These are phyloP conservation scores for Aspergillus ostianus DNA, from an alignment of 495 filamentous ascomycete genomes.

Conservation along the genomic window DNA sequence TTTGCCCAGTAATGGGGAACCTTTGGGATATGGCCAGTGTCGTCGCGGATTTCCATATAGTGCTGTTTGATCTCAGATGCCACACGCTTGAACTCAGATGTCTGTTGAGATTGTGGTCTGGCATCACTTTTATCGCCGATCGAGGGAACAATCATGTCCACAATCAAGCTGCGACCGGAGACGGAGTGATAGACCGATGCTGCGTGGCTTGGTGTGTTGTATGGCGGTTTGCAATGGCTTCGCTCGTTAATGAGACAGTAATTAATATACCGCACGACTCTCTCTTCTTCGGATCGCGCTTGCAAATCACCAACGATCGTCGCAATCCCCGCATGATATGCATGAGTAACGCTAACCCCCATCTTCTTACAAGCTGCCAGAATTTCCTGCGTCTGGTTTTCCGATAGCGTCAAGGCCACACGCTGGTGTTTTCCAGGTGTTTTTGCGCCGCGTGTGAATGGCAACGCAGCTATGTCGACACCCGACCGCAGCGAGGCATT, in stretches of 20 bases:
- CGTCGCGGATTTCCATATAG: constrained; percentile 25
- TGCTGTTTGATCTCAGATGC: constrained; percentile 23
- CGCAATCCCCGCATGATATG: constrained; percentile 28
- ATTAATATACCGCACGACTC: constrained; percentile 25
- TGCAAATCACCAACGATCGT: constrained; percentile 22
- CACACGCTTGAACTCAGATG: constrained; percentile 12
- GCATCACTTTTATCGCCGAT: neutral
- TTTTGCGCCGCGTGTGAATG: constrained; percentile 6
- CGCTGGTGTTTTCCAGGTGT: constrained; percentile 26
- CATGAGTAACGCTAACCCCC: constrained; percentile 24
- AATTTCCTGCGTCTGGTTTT: constrained; percentile 14
- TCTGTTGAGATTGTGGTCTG: neutral
- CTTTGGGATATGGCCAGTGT: constrained; percentile 24
- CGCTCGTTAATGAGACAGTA: constrained; percentile 29
- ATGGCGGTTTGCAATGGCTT: constrained; percentile 19
- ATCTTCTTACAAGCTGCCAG: constrained; percentile 15
- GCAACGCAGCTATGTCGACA: constrained; percentile 21
- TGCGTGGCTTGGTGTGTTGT: constrained; percentile 19
- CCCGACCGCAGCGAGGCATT: constrained; percentile 17
- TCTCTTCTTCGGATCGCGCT: constrained; percentile 1
- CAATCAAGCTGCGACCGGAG: constrained; percentile 20
- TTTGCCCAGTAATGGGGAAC: constrained; percentile 28
- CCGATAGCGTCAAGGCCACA: constrained; percentile 16
- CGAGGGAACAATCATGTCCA: constrained; percentile 23
- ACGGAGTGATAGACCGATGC: constrained; percentile 29